These are phyloP conservation scores for Dactylellina haptotyla DNA, from an alignment of 2,329 filamentous ascomycete genomes.

Conservation along the genomic window DNA sequence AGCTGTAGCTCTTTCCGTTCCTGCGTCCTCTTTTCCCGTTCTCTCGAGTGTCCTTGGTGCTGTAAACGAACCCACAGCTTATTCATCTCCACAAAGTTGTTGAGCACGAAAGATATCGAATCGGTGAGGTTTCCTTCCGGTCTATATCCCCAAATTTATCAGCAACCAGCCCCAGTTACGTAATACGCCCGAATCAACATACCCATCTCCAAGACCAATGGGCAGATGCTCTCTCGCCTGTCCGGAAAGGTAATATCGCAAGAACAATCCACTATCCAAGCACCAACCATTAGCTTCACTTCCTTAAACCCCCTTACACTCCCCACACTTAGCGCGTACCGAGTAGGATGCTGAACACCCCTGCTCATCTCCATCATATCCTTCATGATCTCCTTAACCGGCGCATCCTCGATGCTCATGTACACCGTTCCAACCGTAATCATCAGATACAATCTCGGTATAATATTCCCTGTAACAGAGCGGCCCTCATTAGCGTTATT, in stretches of 20 bases:
- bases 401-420: slow-evolving; percentile 97
- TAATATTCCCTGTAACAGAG: slow-evolving; percentile 89
- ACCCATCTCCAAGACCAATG: slow-evolving; percentile 77
- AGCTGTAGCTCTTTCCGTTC: slow-evolving; percentile 95
- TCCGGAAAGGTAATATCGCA: slow-evolving; percentile 94
- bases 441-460: slow-evolving; percentile 97
- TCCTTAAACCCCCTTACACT: too few species aligned
- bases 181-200: slow-evolving; percentile 13
- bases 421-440: slow-evolving; percentile 99
- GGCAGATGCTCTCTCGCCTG: slow-evolving; percentile 92
- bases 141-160: slow-evolving; percentile 60
- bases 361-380: slow-evolving; percentile 99
- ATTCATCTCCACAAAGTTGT: slow-evolving; percentile 99
- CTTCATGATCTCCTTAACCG: slow-evolving; percentile 99
- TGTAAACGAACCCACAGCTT: slow-evolving; percentile 98
- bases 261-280: slow-evolving; percentile 75
- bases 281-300: slow-evolving; percentile 4
- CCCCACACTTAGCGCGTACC: too few species aligned
- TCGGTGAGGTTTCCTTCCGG: slow-evolving; percentile 96
- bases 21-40: slow-evolving; percentile 90
- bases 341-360: slow-evolving; percentile 94
- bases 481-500: slow-evolving; percentile 11
- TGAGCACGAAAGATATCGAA: slow-evolving; percentile 96
- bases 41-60: slow-evolving; percentile 95
- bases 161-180: background rate